Base-by-base conservation (phyloP, 768 basidiomycete species). In the Boletellus emodensis region DNA sequence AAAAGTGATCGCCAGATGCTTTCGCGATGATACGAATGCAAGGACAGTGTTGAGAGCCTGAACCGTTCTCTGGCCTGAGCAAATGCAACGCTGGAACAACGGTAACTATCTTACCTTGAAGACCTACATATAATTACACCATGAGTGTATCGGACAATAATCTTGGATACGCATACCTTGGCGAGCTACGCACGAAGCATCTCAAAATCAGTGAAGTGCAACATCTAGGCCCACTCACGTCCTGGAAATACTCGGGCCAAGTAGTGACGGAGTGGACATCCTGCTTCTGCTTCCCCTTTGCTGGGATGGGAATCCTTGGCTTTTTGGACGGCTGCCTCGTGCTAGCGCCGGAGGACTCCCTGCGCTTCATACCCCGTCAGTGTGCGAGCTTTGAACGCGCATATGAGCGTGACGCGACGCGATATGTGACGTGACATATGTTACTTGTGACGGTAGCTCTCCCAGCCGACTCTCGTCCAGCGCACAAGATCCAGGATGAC, bases 41-140 rank as follows among this genome's bases (percentile, higher is more conserved):
- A 94, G 77, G 4, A 95, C 89, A 13, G 91, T 90, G 58, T 94
- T 94, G 41, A 94, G 71, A 10, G 91, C 89, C 89, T 94, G 44
- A 35, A 13, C 12, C 14, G 6, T 49, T 15, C 43, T 4, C 28
- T 34, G 20, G 26, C 15, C 15, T 46, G 10, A 34, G 30, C n/a
- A 35, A 24, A 6, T 15, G 35, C 33, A 44, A 41, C 22, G 7
- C 20, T 14, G 0, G 46, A 24, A 43, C 13, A 2, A 26, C 40
- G 18, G 15, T 15, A 36, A 33, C 20, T 38, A 41, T 43, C 63
- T 47, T 55, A 72, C 75, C 69, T 79, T 73, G 65, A 71, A 75
- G 20, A 80, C 69, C 73, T 81, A 46, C 17, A 33, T 20, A 39
- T 2, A 4, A 40, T 10, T 28, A 22, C 11, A 30, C 13, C 20